These are phyloP conservation scores for Coemansia sp. DNA, from an alignment of 192 early-diverging fungal species.

Conservation along the genomic window DNA sequence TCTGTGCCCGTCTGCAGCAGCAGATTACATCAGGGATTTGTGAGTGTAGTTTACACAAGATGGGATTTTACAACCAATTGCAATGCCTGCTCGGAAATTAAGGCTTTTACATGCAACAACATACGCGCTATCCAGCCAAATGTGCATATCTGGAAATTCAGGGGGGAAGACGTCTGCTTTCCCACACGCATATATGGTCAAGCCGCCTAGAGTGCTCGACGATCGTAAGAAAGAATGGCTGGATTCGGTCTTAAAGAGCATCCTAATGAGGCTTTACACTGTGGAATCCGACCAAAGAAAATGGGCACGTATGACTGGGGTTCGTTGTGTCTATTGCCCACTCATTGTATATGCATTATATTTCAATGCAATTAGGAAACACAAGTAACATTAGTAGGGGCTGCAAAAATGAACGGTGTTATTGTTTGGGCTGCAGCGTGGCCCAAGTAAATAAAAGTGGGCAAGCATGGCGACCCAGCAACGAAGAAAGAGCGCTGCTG, in stretches of 20 bases:
- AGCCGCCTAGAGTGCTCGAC: background rate
- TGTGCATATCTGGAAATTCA: background rate
- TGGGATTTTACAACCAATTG: background rate
- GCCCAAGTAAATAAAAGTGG: background rate
- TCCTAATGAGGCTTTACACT: background rate
- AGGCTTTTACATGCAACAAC: background rate
- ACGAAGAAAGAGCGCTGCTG: background rate
- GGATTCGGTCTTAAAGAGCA: background rate
- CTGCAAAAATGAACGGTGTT: background rate
- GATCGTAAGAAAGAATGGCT: background rate
- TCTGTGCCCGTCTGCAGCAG: background rate
- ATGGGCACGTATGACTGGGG: background rate
- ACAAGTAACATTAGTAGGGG: background rate
- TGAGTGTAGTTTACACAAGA: background rate
- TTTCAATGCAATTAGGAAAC: background rate
- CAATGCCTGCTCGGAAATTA: background rate
- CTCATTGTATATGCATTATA: background rate
- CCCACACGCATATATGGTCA: background rate
- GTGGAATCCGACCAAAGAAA: background rate
- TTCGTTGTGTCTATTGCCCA: background rate
- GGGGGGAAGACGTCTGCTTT: background rate
- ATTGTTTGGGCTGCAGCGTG: background rate
- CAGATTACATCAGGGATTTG: background rate
- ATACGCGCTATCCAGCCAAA: background rate
- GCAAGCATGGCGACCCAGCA: background rate